A percentile compares a stretch with the other conserved stretches of the same genome.
These are phyloP conservation scores for Colletotrichum spinosum DNA, from an alignment of 2,329 filamentous ascomycete species.

Conservation along the genomic window DNA sequence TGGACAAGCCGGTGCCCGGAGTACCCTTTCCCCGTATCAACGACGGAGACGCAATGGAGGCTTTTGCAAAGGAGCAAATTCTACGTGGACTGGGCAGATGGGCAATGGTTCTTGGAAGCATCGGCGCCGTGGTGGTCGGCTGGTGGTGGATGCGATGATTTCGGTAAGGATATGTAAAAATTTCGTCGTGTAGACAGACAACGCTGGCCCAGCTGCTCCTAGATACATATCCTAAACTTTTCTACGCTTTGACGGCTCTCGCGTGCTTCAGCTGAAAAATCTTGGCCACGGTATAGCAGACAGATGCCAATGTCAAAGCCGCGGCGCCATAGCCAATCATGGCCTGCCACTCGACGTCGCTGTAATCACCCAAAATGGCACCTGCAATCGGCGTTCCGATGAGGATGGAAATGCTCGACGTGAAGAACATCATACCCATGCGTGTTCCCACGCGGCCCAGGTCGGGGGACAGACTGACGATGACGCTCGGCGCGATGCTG, in stretches of 20 bases:
- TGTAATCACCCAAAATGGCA: slow-evolving; percentile 36
- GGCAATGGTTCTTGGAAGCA: neutral
- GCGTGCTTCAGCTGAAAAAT: slow-evolving; percentile 32
- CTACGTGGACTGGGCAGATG: slow-evolving; percentile 12
- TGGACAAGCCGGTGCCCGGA: slow-evolving; percentile 44
- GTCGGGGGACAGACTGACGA: slow-evolving; percentile 51
- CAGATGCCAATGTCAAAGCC: slow-evolving; percentile 26
- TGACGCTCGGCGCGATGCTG: slow-evolving; percentile 54
- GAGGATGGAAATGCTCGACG: slow-evolving; percentile 59
- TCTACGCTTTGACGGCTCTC: slow-evolving; percentile 1
- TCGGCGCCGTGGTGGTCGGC: neutral
- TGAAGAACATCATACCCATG: slow-evolving; percentile 49
- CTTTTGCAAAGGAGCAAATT: slow-evolving; percentile 21
- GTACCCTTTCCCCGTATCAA: slow-evolving; percentile 45
- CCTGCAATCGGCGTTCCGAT: slow-evolving; percentile 59
- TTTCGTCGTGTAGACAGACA: neutral
- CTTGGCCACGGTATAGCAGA: slow-evolving; percentile 27
- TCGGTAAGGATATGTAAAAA: neutral
- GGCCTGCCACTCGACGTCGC: slow-evolving; percentile 28
- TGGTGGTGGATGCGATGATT: slow-evolving; percentile 9
- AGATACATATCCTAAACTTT: neutral
- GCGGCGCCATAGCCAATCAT: slow-evolving; percentile 36
- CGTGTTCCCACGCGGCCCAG: slow-evolving; percentile 48
- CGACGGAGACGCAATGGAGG: slow-evolving; percentile 39
- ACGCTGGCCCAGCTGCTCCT: neutral